A percentile compares a stretch with the other conserved stretches of the same genome.
These are phyloP conservation scores for Jamesozyma rosinii DNA, from an alignment of 805 yeast species.

Conservation along the genomic window DNA sequence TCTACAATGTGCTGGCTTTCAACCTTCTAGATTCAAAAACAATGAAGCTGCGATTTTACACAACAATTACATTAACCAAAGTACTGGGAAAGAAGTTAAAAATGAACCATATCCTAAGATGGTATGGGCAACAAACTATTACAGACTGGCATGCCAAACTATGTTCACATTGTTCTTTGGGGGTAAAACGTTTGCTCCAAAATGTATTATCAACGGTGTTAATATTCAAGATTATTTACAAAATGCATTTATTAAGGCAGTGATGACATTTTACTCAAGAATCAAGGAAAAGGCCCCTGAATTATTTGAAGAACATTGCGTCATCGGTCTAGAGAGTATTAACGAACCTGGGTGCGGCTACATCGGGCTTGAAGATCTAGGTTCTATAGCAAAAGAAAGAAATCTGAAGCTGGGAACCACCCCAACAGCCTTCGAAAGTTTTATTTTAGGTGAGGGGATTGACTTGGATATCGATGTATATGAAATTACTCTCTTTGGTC, in stretches of 20 bases:
- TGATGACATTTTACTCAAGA: constrained; percentile 38
- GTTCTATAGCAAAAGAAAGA: constrained; percentile 47
- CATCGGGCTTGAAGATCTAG: constrained; percentile 52
- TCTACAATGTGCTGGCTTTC: constrained; percentile 74
- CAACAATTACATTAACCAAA: constrained; percentile 37
- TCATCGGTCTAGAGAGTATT: constrained; percentile 69
- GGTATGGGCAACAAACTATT: constrained; percentile 90
- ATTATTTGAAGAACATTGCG: constrained; percentile 36
- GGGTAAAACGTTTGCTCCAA: constrained; percentile 70
- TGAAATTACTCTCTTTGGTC: constrained; percentile 66
- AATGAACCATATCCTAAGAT: constrained; percentile 53
- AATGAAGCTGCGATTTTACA: constrained; percentile 81
- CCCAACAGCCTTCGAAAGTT: constrained; percentile 70
- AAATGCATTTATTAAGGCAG: constrained; percentile 46
- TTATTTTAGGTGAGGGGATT: constrained; percentile 72
- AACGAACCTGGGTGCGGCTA: constrained; percentile 81
- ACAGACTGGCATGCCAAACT: constrained; percentile 59
- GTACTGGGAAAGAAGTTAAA: constrained; percentile 34
- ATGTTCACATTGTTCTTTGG: constrained; percentile 84
- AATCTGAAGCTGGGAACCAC: constrained; percentile 69
- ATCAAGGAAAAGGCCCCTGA: constrained; percentile 37
- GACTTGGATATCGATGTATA: constrained; percentile 60
- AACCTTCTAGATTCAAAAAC: constrained; percentile 58
- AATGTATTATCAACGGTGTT: constrained; percentile 55
- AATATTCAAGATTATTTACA: constrained; percentile 78